Evolutionary conservation across 1,284 basidiomycete species (phyloP), one percentile per base, ranked within the genome.

Genomic region (Naganishia sp.): DNA sequence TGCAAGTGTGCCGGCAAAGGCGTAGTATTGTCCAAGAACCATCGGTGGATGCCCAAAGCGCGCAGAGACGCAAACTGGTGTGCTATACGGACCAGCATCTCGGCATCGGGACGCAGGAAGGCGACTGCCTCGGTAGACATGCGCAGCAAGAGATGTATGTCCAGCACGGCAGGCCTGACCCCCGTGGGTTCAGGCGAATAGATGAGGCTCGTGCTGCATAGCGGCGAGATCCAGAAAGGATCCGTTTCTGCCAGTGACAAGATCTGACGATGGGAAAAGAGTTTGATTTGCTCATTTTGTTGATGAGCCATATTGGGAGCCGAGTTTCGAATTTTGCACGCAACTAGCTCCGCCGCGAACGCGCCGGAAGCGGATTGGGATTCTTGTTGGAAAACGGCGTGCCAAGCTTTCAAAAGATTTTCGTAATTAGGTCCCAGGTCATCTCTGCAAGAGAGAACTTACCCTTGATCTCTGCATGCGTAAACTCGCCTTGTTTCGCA

Each of bases 11-110:
- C 58, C 23, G 58, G 58, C 39, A 35, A 51, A 18, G 58, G 58
- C 35, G 58, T 49, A 7, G 41, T 21, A 28, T 50, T 32, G 15
- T 23, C 15, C 10, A 42, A 61, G 42, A 35, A 35, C 58, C 58
- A 61, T 50, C 58, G 46, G 50, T 61, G 58, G 25, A 61, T 51
- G 58, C 58, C 58, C 58, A 61, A 28, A 11, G 35, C 28, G 13
- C 58, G 58, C 47, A 61, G 28, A 25, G 32, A 47, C 28, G 50
- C 58, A 28, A 25, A 61, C n/a, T 61, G 58, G 2, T 42, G 58
- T 15, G 47, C 47, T 6, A 61, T 43, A 11, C 58, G 58, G 47
- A 28, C 49, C n/a, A 61, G 47, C 18, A 51, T 39, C 10, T 61
- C 35, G 15, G 28, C 18, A 46, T 51, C 35, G 10, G 58, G 51